Base-by-base conservation (phyloP, 2,329 filamentous ascomycete genomes). In the Domatiomyces catenatus region DNA sequence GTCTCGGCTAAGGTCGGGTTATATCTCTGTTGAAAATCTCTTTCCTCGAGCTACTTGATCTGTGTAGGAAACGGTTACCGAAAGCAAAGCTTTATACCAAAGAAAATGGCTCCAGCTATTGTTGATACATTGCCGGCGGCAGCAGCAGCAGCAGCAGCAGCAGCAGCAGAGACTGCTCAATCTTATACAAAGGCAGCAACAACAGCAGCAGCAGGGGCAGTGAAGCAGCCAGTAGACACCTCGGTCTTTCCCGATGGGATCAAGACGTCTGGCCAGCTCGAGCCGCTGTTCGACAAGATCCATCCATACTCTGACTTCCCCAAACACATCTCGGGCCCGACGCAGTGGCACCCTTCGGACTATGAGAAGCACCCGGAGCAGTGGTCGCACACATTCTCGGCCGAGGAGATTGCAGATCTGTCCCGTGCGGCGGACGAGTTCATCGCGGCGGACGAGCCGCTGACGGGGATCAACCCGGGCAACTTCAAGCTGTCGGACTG, bases 331-430 rank as follows among this genome's bases (percentile, higher is more conserved):
- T 73, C 73, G 0, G 84, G 84, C 8, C 76, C 77, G 0, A 89
- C 84, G 0, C 78, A 85, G 26, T 92, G 86, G 86, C 72, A 75
- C 49, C 73, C 75, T 4, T 75, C 79, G 26, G 81, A 85, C 28
- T 86, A 81, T 60, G 70, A 69, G 49, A 65, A 75, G 56, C 71
- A 75, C 58, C 79, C 81, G 0, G 79, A 84, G 59, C 74, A 74
- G 64, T 90, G 85, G 85, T 80, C 81, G 4, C 84, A 88, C 66
- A 68, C 69, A 6, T 85, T 89, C 62, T 81, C 75, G 0, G 65
- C 72, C 0, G 74, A 77, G 1, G 84, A 90, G 64, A 69, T 87
- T 18, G 67, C 70, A 8, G 85, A 89, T 61, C 70, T 92, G 47
- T 77, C 77, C 59, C 63, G 69, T 18, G 75, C 83, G 0, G 77